phyloP scores from a whole-genome alignment of 2,329 filamentous ascomycete species.

The Penicillium italicum region DNA sequence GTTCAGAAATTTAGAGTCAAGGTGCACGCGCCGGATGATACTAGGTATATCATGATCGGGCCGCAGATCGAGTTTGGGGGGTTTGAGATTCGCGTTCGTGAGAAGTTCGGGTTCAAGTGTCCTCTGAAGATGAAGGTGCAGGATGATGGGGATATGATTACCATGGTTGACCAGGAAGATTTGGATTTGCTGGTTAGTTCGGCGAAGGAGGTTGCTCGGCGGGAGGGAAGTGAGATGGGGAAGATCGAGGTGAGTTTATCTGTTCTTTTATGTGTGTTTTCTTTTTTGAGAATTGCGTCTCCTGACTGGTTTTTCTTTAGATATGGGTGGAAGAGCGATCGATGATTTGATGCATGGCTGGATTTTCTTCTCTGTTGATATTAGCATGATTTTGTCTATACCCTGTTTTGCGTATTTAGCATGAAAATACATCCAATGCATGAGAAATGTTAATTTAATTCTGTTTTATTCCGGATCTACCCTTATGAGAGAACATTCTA shows the following conservation, averaged over 20 bases:
- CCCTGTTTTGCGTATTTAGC: conserved; percentile 14
- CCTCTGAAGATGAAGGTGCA: conserved; percentile 80
- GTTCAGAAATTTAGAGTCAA: conserved; percentile 83
- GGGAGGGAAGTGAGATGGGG: conserved; percentile 74
- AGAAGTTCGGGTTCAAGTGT: conserved; percentile 71
- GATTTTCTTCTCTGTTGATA: conserved; percentile 3
- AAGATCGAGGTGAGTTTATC: conserved; percentile 81
- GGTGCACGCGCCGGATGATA: conserved; percentile 80
- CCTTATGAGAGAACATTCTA: neutral
- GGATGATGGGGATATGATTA: conserved; percentile 91
- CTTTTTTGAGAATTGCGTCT: neutral
- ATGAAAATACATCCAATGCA: conserved; percentile 1
- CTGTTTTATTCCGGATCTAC: neutral
- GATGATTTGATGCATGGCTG: conserved; percentile 22
- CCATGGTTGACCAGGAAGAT: conserved; percentile 94
- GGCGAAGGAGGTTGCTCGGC: conserved; percentile 65
- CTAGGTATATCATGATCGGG: conserved; percentile 85
- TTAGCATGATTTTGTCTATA: conserved; percentile 17
- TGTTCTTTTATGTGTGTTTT: too few relatives aligned
- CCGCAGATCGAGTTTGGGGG: conserved; percentile 69
- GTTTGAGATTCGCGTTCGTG: conserved; percentile 72
- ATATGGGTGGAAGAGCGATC: conserved; percentile 43
- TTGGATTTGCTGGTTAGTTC: conserved; percentile 78
- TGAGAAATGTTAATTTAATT: neutral
- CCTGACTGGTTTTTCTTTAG: conserved; percentile 24